Conservation (phyloP, 805 yeast genomes). For the Candida ponderosae region DNA sequence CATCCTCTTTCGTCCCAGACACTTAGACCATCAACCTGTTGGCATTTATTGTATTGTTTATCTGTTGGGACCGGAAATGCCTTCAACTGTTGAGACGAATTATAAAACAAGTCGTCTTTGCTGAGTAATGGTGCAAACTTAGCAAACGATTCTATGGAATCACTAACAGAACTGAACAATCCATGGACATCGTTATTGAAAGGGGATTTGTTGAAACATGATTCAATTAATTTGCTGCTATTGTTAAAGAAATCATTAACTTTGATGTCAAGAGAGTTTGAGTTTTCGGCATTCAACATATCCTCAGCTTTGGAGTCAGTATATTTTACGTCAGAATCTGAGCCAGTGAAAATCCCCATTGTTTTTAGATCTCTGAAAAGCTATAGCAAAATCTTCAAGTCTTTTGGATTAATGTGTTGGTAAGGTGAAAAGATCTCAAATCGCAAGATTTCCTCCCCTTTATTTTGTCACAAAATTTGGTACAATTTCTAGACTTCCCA, state of each 20-base stretch:
- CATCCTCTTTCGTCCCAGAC: slow-evolving; percentile 81
- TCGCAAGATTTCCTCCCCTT: too few relatives aligned
- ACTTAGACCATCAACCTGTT: slow-evolving; percentile 55
- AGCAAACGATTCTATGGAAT: not conserved
- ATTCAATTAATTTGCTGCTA: not conserved
- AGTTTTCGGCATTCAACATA: too few relatives aligned
- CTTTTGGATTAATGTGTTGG: too few relatives aligned
- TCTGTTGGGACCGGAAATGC: slow-evolving; percentile 54
- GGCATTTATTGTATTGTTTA: slow-evolving; percentile 54
- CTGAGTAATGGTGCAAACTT: not conserved
- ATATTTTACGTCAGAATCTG: not conserved
- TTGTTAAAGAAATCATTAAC: not conserved
- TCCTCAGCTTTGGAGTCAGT: not conserved
- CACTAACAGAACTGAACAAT: not conserved
- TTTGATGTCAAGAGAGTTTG: not conserved
- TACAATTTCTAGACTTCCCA: too few relatives aligned
- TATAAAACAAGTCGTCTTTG: not conserved
- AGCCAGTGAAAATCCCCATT: too few relatives aligned
- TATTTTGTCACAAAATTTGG: too few relatives aligned
- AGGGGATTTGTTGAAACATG: not conserved
- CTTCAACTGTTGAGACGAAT: slow-evolving; percentile 20
- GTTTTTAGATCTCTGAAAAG: too few relatives aligned
- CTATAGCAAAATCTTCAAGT: too few relatives aligned
- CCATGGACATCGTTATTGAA: not conserved
- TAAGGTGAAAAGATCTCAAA: too few relatives aligned